Evolutionary conservation across 139 green algal genomes (phyloP).

Genomic region (Diplosphaera chodatii): DNA sequence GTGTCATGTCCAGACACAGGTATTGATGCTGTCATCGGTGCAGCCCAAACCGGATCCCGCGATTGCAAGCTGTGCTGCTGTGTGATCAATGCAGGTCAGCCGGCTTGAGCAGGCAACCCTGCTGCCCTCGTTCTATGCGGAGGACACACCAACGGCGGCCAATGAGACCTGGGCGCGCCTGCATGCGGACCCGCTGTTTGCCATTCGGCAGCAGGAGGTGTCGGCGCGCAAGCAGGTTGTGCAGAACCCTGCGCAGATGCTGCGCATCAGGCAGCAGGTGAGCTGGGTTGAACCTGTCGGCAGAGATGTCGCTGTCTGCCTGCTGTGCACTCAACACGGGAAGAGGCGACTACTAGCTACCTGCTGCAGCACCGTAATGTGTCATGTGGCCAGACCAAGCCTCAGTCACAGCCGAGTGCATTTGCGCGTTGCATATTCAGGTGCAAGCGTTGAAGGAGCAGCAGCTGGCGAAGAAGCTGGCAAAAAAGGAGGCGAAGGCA

Average conservation of each 20-base stretch:
- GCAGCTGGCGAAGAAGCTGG: conserved; percentile 7
- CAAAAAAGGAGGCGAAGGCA: conserved; percentile 17
- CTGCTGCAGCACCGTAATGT: too few relatives aligned
- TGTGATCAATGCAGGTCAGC: not conserved
- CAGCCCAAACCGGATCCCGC: too few relatives aligned
- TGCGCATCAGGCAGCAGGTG: conserved; percentile 30
- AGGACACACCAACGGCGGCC: conserved; percentile 58
- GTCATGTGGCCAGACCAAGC: too few relatives aligned
- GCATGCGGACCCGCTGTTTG: conserved; percentile 89
- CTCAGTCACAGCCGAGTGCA: too few relatives aligned
- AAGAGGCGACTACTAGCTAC: too few relatives aligned
- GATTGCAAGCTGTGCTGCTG: conserved; percentile 16
- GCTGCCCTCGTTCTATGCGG: conserved; percentile 56
- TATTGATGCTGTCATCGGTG: too few relatives aligned
- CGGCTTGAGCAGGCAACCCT: conserved; percentile 11
- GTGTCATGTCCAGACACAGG: too few relatives aligned
- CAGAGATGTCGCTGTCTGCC: too few relatives aligned
- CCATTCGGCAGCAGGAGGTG: conserved; percentile 69
- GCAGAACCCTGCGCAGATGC: conserved; percentile 61
- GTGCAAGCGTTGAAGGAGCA: not conserved
- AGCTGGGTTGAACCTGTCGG: not conserved
- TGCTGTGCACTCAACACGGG: too few relatives aligned
- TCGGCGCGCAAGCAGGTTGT: conserved; percentile 47
- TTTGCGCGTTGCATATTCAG: not conserved
- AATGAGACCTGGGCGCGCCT: conserved; percentile 89